Evolutionary conservation across 176 grass and related monocot genomes (phyloP).

Genomic region (Eleusine coracana): DNA sequence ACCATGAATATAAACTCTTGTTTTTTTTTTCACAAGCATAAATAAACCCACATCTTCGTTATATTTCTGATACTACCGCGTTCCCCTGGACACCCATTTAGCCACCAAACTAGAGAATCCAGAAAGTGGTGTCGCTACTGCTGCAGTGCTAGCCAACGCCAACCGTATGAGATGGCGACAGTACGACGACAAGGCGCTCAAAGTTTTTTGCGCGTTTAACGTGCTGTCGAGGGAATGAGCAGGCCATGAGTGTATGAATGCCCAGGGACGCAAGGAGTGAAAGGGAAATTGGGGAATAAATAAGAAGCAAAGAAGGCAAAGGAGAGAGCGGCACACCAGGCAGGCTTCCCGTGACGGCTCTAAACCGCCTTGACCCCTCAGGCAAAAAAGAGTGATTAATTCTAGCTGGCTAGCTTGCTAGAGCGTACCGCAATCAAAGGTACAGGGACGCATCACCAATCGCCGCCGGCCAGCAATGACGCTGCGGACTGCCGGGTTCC

Average conservation of each 20-base stretch:
- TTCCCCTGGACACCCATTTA: too few species aligned
- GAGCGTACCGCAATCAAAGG: neutral
- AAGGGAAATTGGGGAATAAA: conserved; percentile 52
- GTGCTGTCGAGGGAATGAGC: conserved; percentile 61
- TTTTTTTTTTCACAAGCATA: neutral
- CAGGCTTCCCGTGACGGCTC: conserved; percentile 61
- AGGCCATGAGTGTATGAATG: conserved; percentile 40
- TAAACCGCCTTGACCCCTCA: conserved; percentile 47
- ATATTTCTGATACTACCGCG: too few species aligned
- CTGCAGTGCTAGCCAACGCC: conserved; percentile 9
- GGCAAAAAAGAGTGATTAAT: neutral
- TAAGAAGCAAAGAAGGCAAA: conserved; percentile 13
- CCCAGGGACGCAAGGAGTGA: conserved; percentile 43
- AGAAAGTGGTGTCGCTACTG: neutral
- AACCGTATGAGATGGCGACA: conserved; percentile 52
- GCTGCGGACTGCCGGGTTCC: conserved; percentile 14
- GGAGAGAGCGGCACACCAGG: conserved; percentile 38
- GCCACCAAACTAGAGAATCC: neutral
- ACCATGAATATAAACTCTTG: neutral
- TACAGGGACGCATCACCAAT: conserved; percentile 38
- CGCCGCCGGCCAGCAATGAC: conserved; percentile 36
- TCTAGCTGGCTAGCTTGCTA: conserved; percentile 2
- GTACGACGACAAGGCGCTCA: neutral
- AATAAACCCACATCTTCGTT: neutral
- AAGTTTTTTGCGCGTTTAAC: conserved; percentile 29